Evolutionary conservation across 2,329 filamentous ascomycete genomes (phyloP).

Genomic region (Neonectria coccinea): DNA sequence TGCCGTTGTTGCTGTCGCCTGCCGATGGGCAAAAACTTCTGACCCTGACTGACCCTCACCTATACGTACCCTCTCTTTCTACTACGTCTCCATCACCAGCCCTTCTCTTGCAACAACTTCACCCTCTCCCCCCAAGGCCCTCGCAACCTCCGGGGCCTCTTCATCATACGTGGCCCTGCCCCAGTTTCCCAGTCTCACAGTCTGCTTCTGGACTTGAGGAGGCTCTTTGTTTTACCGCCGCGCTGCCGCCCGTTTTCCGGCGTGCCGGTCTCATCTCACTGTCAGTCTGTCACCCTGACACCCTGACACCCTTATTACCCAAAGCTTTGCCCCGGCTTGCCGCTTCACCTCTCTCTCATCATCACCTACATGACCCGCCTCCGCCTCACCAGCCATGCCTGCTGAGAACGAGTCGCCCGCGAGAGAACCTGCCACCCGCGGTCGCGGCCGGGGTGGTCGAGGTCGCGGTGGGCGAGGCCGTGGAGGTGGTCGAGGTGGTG

Average conservation of each 20-base stretch:
- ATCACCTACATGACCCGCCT: slow-evolving; percentile 49
- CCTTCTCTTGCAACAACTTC: slow-evolving; percentile 38
- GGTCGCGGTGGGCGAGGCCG: slow-evolving; percentile 49
- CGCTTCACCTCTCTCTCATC: slow-evolving; percentile 28
- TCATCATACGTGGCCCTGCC: slow-evolving; percentile 17
- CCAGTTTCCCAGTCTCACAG: background rate
- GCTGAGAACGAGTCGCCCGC: slow-evolving; percentile 54
- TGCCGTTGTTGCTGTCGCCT: slow-evolving; percentile 39
- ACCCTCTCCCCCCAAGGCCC: slow-evolving; percentile 8
- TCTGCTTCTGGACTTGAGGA: slow-evolving; percentile 15
- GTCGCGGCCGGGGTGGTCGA: slow-evolving; percentile 51
- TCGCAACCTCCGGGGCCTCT: slow-evolving; percentile 6
- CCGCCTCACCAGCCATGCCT: slow-evolving; percentile 51
- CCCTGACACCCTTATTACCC: slow-evolving; percentile 13
- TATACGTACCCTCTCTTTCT: slow-evolving; percentile 44
- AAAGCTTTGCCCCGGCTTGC: slow-evolving; percentile 34
- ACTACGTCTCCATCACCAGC: slow-evolving; percentile 32
- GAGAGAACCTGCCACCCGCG: slow-evolving; percentile 52
- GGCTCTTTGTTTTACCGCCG: slow-evolving; percentile 14
- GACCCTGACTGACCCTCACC: slow-evolving; percentile 41
- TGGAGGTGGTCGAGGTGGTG: slow-evolving; percentile 46
- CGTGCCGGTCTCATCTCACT: slow-evolving; percentile 23
- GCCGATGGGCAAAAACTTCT: slow-evolving; percentile 44
- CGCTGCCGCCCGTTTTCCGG: slow-evolving; percentile 19
- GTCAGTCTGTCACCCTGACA: slow-evolving; percentile 4